These are phyloP conservation scores for Mucor indicus DNA, from an alignment of 371 early-diverging fungal species.

Conservation along the genomic window DNA sequence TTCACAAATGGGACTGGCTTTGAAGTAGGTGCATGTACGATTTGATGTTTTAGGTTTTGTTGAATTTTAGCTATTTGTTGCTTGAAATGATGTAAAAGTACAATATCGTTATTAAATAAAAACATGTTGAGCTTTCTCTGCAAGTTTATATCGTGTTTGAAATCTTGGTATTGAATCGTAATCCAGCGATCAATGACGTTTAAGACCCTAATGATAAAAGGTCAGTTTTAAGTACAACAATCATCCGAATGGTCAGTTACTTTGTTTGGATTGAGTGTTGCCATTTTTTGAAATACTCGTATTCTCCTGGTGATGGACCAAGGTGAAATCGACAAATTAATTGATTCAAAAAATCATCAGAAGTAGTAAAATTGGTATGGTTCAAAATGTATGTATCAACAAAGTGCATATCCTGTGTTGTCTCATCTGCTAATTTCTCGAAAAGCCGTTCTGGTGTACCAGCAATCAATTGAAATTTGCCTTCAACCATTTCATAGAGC, in stretches of 20 bases:
- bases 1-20: conserved; percentile 1
- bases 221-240: neutral
- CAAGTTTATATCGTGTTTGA: conserved; percentile 40
- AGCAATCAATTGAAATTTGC: conserved; percentile 53
- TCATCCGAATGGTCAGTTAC: conserved; percentile 36
- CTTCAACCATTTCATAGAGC: conserved; percentile 48
- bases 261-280: conserved; percentile 53
- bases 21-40: neutral
- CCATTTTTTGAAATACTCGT: conserved; percentile 53
- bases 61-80: conserved; percentile 6
- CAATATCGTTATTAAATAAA: conserved; percentile 3
- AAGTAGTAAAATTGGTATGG: conserved; percentile 55
- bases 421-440: conserved; percentile 57
- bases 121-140: conserved; percentile 9
- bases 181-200: conserved; percentile 64
- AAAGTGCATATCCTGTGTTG: conserved; percentile 60
- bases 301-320: conserved; percentile 42
- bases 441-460: conserved; percentile 56
- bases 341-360: conserved; percentile 48
- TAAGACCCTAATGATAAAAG: conserved; percentile 42
- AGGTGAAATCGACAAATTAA: conserved; percentile 54
- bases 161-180: conserved; percentile 55
- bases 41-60: neutral
- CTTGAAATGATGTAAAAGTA: neutral
- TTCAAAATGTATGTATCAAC: conserved; percentile 57